Percentiles rank a stretch among this genome's conserved stretches.
These are phyloP conservation scores for Atkinsonella hypoxylon DNA, from an alignment of 2,329 filamentous ascomycete species.

Conservation along the genomic window DNA sequence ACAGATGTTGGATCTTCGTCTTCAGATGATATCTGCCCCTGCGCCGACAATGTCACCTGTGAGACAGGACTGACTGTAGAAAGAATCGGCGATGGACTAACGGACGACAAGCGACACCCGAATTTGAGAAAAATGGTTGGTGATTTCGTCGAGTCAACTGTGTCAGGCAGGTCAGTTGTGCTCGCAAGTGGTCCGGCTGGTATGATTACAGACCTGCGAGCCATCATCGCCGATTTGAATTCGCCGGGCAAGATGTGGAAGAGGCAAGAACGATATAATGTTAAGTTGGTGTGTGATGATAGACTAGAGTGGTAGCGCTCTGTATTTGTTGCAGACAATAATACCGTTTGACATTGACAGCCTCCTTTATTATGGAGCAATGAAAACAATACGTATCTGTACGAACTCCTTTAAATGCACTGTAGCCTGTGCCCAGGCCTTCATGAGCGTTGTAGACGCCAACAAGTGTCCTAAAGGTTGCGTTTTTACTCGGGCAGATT, in stretches of 20 bases:
- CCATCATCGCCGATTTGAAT: constrained; percentile 41
- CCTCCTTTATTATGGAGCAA: too few relatives aligned
- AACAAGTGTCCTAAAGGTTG: too few relatives aligned
- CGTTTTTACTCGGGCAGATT: too few relatives aligned
- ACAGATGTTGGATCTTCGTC: constrained; percentile 13
- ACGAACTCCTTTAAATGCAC: too few relatives aligned
- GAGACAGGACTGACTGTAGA: constrained; percentile 15
- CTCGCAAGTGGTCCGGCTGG: constrained; percentile 48
- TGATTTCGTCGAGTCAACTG: constrained; percentile 35
- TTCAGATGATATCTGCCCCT: constrained; percentile 16
- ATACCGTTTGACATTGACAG: not conserved
- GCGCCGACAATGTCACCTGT: constrained; percentile 9
- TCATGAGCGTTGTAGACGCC: too few relatives aligned
- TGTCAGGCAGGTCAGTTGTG: constrained; percentile 39
- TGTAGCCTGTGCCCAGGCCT: too few relatives aligned
- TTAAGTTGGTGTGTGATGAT: constrained; percentile 47
- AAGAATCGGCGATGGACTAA: constrained; percentile 17
- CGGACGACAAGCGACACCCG: constrained; percentile 26
- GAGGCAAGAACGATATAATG: constrained; percentile 43
- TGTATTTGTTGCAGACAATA: not conserved
- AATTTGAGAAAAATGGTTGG: constrained; percentile 33
- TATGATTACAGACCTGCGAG: constrained; percentile 47
- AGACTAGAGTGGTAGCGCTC: constrained; percentile 36
- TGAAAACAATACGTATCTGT: too few relatives aligned
- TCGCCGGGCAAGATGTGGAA: constrained; percentile 41